Evolutionary conservation across 2,329 filamentous ascomycete genomes (phyloP), one percentile per base, ranked within the genome.

Genomic region (Dactylella cylindrospora): DNA sequence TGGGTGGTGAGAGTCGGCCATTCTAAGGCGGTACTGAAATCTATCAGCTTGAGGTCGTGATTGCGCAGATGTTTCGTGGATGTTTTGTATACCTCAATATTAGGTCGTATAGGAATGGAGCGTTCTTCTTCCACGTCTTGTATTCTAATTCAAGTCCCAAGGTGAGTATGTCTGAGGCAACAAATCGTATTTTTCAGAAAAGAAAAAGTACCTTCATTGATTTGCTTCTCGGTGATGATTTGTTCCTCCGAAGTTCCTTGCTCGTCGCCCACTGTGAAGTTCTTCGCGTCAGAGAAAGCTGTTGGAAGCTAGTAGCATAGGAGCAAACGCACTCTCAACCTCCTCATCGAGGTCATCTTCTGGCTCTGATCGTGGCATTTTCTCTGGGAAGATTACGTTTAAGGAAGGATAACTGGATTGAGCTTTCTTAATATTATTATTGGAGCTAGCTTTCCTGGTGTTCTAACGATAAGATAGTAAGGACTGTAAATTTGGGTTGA

Each of bases 101-200:
- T 83, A 96, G 88, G 73, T 98, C 93, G 74, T 98, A 98, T 69
- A 98, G 85, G 72, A 97, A 97, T 2, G 93, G 90, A 67, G 88
- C 89, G 75, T 98, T 98, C 79, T 98, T 98, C 80, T 98, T 98
- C 93, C 93, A 98, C 67, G 91, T 96, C 74, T 98, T 98, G 81
- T 98, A 98, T 74, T 98, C 93, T 90, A 35, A 12, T 10, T 19
- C n/a, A 28, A 9, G 2, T 52, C 15, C 31, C 19, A 7, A 15
- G 13, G 9, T 31, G 7, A 19, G 10, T 12, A 25, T 33, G 26
- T 41, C n/a, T 26, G 5, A 35, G 31, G 12, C 5, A n/a, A 15
- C 31, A 13, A 13, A 13, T 35, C 12, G 5, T n/a, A 39, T 13
- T 3, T 8, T 9, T 22, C 12, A 3, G 5, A n/a, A 23, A 17